These are phyloP conservation scores for Candida tunisiensis DNA, from an alignment of 1,139 yeast genomes.

Conservation along the genomic window DNA sequence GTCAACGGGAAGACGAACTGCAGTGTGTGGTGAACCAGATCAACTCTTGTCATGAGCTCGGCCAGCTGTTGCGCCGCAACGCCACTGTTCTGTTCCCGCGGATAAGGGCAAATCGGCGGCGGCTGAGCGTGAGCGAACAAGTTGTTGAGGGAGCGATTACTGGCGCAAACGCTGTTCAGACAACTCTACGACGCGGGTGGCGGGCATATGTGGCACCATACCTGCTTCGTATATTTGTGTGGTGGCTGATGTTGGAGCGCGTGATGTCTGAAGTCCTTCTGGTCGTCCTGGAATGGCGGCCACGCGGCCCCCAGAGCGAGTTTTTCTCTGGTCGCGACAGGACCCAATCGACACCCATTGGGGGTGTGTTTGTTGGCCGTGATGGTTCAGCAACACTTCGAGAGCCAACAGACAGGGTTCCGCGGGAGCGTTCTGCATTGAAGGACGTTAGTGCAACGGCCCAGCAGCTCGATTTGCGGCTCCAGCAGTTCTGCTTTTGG, in stretches of 20 bases:
- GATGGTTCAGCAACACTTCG: no score
- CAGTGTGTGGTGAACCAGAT: conserved; percentile 15
- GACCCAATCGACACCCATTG: no score
- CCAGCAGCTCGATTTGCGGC: conserved; percentile 62
- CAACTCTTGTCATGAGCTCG: conserved; percentile 18
- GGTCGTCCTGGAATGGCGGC: conserved; percentile 18
- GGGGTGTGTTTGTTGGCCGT: no score
- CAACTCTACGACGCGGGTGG: neutral
- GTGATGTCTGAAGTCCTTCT: conserved; percentile 21
- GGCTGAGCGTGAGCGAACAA: conserved; percentile 1
- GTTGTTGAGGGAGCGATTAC: conserved; percentile 2
- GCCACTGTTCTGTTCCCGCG: conserved; percentile 15
- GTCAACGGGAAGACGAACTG: conserved; percentile 5
- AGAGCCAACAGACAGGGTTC: no score
- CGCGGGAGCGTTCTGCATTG: no score
- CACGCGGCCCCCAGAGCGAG: conserved; percentile 19
- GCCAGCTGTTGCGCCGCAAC: conserved; percentile 12
- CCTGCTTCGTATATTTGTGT: conserved; percentile 5
- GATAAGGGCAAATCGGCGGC: conserved; percentile 3
- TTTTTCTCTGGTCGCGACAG: no score
- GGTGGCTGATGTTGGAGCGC: conserved; percentile 9
- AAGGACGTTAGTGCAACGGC: conserved; percentile 47
- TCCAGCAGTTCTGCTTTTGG: conserved; percentile 62
- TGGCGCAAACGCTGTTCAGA: conserved; percentile 1
- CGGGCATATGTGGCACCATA: conserved; percentile 3